These are phyloP conservation scores for Echria macrotheca DNA, from an alignment of 495 filamentous ascomycete genomes.

Conservation along the genomic window DNA sequence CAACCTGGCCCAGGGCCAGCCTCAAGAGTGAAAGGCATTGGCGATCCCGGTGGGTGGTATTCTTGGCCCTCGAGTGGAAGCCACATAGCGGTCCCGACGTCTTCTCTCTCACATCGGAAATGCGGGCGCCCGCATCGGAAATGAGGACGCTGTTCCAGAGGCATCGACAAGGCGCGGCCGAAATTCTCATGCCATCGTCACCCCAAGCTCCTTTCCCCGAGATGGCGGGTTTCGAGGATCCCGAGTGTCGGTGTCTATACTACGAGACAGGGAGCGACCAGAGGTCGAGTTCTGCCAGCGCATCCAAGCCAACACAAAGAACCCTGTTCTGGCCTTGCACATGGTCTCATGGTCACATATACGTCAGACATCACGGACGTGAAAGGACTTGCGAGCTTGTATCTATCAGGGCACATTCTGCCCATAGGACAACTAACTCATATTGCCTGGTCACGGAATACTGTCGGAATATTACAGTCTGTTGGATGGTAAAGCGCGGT, in stretches of 20 bases:
- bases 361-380: not conserved
- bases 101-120: slow-evolving; percentile 11
- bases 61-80: slow-evolving; percentile 15
- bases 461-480: slow-evolving; percentile 13
- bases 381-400: slow-evolving; percentile 1
- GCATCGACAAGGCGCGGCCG: slow-evolving; percentile 16
- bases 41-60: not conserved
- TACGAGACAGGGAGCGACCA: slow-evolving; percentile 12
- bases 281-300: slow-evolving; percentile 1
- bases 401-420: slow-evolving; percentile 1
- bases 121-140: slow-evolving; percentile 13
- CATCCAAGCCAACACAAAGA: slow-evolving; percentile 5
- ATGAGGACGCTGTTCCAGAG: slow-evolving; percentile 16
- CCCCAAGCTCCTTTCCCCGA: slow-evolving; percentile 12
- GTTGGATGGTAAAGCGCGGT: not conserved
- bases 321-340: slow-evolving; percentile 3
- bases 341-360: not conserved
- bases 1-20: slow-evolving; percentile 18
- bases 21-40: slow-evolving; percentile 6
- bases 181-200: slow-evolving; percentile 11
- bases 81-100: slow-evolving; percentile 15
- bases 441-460: slow-evolving; percentile 11
- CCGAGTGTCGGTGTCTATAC: slow-evolving; percentile 12
- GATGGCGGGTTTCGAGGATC: slow-evolving; percentile 16
- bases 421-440: not conserved